These are phyloP conservation scores for Penicillium sp. DNA, from an alignment of 2,329 filamentous ascomycete genomes.

Conservation along the genomic window DNA sequence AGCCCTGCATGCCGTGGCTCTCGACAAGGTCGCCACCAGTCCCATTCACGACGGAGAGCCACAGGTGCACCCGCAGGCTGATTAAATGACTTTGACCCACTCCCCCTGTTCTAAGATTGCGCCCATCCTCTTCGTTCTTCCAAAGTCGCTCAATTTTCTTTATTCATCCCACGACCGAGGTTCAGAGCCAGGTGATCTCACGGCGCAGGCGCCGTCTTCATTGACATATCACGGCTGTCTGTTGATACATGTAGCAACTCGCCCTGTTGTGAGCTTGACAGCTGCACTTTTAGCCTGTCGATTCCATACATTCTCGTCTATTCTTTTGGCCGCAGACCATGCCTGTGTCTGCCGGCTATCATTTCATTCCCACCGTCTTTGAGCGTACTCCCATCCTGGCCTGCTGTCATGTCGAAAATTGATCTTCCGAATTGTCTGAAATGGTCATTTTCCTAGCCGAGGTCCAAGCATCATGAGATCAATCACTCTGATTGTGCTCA, in stretches of 20 bases:
- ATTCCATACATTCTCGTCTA: background rate
- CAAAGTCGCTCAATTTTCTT: background rate
- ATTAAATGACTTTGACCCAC: conserved; percentile 12
- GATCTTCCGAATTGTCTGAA: background rate
- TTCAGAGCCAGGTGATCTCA: conserved; percentile 6
- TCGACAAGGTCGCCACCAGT: conserved; percentile 67
- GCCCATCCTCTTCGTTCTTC: conserved; percentile 5
- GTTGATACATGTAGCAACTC: conserved; percentile 6
- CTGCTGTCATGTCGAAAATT: background rate
- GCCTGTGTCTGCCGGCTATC: background rate
- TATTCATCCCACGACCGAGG: background rate
- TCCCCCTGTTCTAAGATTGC: conserved; percentile 5
- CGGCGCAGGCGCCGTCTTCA: conserved; percentile 28
- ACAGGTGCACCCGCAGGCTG: conserved; percentile 12
- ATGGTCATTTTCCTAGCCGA: background rate
- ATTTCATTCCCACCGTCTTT: conserved; percentile 1
- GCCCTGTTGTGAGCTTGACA: conserved; percentile 3
- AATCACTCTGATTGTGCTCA: background rate
- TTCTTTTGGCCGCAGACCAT: background rate
- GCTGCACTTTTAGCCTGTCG: background rate
- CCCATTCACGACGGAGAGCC: conserved; percentile 40
- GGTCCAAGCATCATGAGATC: background rate
- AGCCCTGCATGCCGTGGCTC: conserved; percentile 81
- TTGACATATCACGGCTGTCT: background rate
- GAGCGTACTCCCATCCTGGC: background rate